phyloP scores from a whole-genome alignment of 305 asterid species.

The Galium porrigens region DNA sequence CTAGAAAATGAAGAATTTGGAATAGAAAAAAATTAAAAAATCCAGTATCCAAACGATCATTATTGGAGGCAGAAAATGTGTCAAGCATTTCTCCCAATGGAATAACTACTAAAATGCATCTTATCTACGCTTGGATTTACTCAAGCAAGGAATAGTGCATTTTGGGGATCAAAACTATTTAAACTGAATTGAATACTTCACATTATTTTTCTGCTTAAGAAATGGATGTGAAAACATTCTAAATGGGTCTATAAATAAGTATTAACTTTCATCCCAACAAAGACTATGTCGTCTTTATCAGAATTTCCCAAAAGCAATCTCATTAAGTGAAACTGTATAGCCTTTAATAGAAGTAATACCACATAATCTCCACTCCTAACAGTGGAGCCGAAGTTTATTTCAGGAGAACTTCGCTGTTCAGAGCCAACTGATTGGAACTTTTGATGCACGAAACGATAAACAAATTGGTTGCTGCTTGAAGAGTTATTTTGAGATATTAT shows the following conservation, averaged over 20 bases:
- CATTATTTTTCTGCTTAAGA: slow-evolving; percentile 1
- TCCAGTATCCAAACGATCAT: not conserved
- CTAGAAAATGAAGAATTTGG: not conserved
- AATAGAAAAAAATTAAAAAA: not conserved
- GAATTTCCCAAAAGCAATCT: slow-evolving; percentile 12
- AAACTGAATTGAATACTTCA: not conserved
- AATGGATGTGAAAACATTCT: not conserved
- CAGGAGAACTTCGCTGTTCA: slow-evolving; percentile 25
- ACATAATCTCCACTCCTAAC: slow-evolving; percentile 81
- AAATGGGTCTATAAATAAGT: not conserved
- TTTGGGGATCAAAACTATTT: not conserved
- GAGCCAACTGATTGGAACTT: slow-evolving; percentile 20
- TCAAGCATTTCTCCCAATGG: not conserved
- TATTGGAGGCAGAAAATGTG: not conserved
- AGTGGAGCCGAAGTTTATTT: slow-evolving; percentile 23
- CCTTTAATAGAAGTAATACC: slow-evolving; percentile 33
- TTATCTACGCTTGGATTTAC: not conserved
- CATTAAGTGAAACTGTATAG: slow-evolving; percentile 12
- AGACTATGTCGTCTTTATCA: slow-evolving; percentile 5
- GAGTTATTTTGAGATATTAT: slow-evolving; percentile 24
- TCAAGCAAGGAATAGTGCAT: not conserved
- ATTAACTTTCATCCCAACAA: slow-evolving; percentile 2
- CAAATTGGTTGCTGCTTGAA: slow-evolving; percentile 35
- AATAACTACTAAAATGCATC: not conserved
- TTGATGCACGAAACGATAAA: slow-evolving; percentile 51